Conservation (phyloP, 2,329 filamentous ascomycete genomes). For the Daldinia sp. region DNA sequence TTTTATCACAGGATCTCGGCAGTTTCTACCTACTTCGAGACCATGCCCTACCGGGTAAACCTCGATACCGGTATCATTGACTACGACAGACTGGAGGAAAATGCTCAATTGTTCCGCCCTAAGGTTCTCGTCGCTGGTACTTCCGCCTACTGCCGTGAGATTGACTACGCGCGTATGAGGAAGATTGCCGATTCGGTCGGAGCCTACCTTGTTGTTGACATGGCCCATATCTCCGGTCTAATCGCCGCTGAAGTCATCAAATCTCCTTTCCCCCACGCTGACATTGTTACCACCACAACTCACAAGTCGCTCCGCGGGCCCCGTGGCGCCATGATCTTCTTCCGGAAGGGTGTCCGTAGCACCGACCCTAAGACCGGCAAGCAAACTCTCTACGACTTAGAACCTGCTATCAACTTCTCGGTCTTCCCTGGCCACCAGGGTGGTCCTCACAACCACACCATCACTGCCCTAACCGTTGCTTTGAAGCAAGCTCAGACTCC, state of each 20-base stretch:
- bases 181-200: conserved; percentile 93
- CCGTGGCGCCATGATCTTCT: conserved; percentile 99
- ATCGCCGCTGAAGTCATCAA: conserved; percentile 93
- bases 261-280: conserved; percentile 89
- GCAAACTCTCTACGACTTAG: conserved; percentile 89
- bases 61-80: conserved; percentile 94
- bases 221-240: conserved; percentile 98
- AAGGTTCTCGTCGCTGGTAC: conserved; percentile 97
- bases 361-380: conserved; percentile 91
- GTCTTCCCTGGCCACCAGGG: conserved; percentile 99
- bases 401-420: conserved; percentile 97
- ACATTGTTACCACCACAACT: conserved; percentile 97
- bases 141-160: conserved; percentile 96
- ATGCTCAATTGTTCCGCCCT: conserved; percentile 89
- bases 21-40: conserved; percentile 99
- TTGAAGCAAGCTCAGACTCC: conserved; percentile 90
- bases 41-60: conserved; percentile 92
- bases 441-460: conserved; percentile 99
- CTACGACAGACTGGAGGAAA: conserved; percentile 91
- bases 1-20: conserved; percentile 75
- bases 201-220: conserved; percentile 95
- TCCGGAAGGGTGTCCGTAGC: conserved; percentile 93
- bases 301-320: conserved; percentile 99
- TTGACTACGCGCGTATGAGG: conserved; percentile 96
- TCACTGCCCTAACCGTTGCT: conserved; percentile 93